Percentiles rank a stretch among this genome's conserved stretches.
These are phyloP conservation scores for Durio zibethinus DNA, from an alignment of 345 rosid species.

Conservation along the genomic window DNA sequence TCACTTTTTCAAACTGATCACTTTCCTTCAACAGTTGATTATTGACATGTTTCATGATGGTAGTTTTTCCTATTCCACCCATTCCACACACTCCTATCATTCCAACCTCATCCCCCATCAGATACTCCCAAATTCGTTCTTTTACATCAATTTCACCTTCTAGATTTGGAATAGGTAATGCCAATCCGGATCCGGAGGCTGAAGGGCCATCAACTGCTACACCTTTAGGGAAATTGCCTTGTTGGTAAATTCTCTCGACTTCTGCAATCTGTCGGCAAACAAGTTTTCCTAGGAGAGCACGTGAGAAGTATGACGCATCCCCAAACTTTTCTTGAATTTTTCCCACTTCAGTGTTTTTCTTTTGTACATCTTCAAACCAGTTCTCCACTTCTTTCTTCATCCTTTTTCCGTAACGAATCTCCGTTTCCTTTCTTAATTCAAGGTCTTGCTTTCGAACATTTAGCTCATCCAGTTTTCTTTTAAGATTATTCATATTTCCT, in stretches of 20 bases:
- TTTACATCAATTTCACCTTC: conserved; percentile 3
- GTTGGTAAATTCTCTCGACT: neutral
- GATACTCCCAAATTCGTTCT: neutral
- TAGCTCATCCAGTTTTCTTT: too few species aligned
- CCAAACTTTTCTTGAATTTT: neutral
- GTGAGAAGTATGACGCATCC: neutral
- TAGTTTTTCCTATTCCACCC: conserved; percentile 3
- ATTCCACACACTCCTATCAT: neutral
- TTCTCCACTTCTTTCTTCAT: conserved; percentile 13
- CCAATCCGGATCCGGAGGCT: neutral
- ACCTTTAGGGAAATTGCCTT: conserved; percentile 4
- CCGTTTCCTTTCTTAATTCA: too few species aligned
- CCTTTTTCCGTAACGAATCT: too few species aligned
- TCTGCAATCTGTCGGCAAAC: neutral
- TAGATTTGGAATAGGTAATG: neutral
- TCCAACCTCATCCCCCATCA: neutral
- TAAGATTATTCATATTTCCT: too few species aligned
- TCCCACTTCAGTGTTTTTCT: neutral
- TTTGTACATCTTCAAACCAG: neutral
- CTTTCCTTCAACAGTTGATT: conserved; percentile 5
- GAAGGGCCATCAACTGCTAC: conserved; percentile 2
- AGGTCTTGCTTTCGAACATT: too few species aligned
- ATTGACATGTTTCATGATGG: neutral
- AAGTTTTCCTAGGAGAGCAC: neutral
- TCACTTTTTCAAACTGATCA: neutral